Conservation (phyloP, 257 asterid genomes). For the Rehmannia glutinosa region DNA sequence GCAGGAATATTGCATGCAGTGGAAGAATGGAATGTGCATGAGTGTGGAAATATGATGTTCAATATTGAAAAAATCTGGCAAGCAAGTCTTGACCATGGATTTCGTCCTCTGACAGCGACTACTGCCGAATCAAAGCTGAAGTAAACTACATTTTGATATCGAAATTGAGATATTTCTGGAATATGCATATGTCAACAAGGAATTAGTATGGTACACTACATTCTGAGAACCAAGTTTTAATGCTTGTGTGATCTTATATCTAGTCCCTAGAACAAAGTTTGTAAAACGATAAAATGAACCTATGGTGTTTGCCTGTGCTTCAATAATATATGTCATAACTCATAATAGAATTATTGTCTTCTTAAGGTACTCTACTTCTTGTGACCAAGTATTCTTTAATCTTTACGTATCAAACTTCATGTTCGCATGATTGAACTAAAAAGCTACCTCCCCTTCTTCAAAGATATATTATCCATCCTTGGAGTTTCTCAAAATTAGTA, state of each 20-base stretch:
- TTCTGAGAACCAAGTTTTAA: background rate
- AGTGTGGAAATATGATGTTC: constrained; percentile 70
- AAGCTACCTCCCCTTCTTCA: background rate
- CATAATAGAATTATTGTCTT: background rate
- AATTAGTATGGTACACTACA: too few relatives aligned
- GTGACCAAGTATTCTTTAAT: background rate
- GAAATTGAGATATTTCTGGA: background rate
- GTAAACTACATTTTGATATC: background rate
- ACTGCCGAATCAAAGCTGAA: constrained; percentile 24
- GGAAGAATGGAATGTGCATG: constrained; percentile 76
- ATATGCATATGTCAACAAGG: background rate
- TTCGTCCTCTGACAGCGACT: constrained; percentile 48
- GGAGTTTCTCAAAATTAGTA: too few relatives aligned
- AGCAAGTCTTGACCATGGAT: constrained; percentile 66
- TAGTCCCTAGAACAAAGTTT: background rate
- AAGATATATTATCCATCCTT: background rate
- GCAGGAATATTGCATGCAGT: constrained; percentile 75
- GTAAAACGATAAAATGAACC: background rate
- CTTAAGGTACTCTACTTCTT: background rate
- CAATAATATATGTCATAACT: background rate
- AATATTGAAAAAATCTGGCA: constrained; percentile 59
- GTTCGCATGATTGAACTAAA: background rate
- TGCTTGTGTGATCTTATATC: background rate
- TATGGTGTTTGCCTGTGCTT: background rate
- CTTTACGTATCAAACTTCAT: background rate